Conservation (phyloP, 257 asterid genomes). For the Nicotiana undulata region DNA sequence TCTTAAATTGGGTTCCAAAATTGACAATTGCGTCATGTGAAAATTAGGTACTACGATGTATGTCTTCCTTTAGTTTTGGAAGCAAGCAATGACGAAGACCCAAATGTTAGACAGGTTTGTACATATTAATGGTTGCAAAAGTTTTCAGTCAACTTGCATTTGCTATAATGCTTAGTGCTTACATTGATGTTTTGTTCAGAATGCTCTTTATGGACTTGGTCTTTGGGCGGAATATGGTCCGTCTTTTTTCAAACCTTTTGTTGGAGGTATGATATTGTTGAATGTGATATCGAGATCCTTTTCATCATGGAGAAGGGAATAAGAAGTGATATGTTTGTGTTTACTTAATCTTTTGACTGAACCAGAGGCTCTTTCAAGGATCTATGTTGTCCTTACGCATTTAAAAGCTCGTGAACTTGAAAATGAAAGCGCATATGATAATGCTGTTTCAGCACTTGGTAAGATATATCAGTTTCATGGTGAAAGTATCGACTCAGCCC, state of each 20-base stretch:
- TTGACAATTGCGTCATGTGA: neutral
- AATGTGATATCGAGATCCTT: neutral
- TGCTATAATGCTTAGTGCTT: no score
- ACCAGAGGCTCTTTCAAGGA: conserved; percentile 89
- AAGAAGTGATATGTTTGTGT: neutral
- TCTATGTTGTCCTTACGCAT: conserved; percentile 64
- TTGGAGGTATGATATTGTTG: conserved; percentile 43
- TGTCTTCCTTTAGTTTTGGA: conserved; percentile 33
- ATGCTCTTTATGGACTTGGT: conserved; percentile 92
- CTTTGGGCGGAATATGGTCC: conserved; percentile 89
- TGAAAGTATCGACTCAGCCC: conserved; percentile 67
- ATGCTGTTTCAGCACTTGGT: conserved; percentile 89
- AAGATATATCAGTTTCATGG: conserved; percentile 89
- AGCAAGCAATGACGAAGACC: conserved; percentile 80
- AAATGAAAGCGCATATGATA: conserved; percentile 81
- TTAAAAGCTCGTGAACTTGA: conserved; percentile 57
- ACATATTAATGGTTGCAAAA: neutral
- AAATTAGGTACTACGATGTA: conserved; percentile 65
- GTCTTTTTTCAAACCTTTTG: conserved; percentile 75
- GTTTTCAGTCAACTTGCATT: no score
- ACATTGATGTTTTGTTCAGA: conserved; percentile 36
- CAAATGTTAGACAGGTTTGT: conserved; percentile 88
- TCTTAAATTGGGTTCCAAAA: neutral
- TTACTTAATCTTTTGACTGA: neutral
- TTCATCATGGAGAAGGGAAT: neutral